phyloP scores from a whole-genome alignment of 768 basidiomycete genomes.

The Hemileccinum impolitum region DNA sequence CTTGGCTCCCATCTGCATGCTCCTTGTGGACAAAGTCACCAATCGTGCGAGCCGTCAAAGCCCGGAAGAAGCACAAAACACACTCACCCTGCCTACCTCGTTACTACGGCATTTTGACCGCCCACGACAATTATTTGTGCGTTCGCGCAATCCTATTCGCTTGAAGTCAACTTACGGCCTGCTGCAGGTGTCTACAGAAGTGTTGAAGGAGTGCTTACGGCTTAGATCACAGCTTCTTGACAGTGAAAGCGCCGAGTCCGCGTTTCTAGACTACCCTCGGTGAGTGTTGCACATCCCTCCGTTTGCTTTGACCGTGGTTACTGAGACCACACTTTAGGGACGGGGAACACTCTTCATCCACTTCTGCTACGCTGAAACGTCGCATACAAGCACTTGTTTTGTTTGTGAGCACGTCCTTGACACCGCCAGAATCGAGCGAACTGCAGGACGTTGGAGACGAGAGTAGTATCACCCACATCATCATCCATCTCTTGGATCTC shows the following conservation, averaged over 20 bases:
- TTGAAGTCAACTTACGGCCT: neutral
- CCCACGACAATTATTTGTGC: constrained; percentile 50
- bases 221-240: constrained; percentile 44
- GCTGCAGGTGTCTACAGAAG: constrained; percentile 55
- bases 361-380: constrained; percentile 45
- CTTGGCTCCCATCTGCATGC: constrained; percentile 76
- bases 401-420: constrained; percentile 56
- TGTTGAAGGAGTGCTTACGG: constrained; percentile 63
- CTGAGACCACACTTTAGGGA: constrained; percentile 39
- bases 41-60: constrained; percentile 66
- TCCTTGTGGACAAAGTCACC: constrained; percentile 75
- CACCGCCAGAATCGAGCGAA: constrained; percentile 25
- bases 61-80: constrained; percentile 52
- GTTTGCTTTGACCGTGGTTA: neutral
- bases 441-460: constrained; percentile 5
- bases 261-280: constrained; percentile 58
- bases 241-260: constrained; percentile 35
- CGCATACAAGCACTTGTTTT: constrained; percentile 66
- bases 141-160: constrained; percentile 16
- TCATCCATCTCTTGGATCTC: constrained; percentile 49
- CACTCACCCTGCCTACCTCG: constrained; percentile 64
- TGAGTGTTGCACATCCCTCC: constrained; percentile 22
- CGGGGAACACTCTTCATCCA: constrained; percentile 51
- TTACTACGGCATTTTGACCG: constrained; percentile 55
- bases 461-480: constrained; percentile 39